phyloP scores from a whole-genome alignment of 2,329 filamentous ascomycete genomes.

The Clarireedia homoeocarpa region DNA sequence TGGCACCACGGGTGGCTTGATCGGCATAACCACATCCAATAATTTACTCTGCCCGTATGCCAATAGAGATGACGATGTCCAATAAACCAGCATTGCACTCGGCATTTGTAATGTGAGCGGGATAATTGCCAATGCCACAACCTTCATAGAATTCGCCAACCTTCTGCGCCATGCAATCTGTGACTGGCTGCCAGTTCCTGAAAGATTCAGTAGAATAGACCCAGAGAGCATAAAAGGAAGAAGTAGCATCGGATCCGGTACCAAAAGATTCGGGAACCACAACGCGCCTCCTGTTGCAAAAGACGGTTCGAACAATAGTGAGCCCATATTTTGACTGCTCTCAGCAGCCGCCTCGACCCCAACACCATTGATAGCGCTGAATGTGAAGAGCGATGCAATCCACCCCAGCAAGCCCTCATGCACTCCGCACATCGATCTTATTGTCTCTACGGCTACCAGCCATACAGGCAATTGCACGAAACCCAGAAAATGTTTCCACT shows the following conservation, averaged over 20 bases:
- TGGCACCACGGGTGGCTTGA: slow-evolving; percentile 26
- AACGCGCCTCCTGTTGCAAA: slow-evolving; percentile 49
- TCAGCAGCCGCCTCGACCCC: neutral
- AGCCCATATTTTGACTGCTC: neutral
- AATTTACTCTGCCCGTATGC: slow-evolving; percentile 34
- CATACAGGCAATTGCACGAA: slow-evolving; percentile 39
- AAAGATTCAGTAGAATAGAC: slow-evolving; percentile 41
- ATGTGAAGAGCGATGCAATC: slow-evolving; percentile 18
- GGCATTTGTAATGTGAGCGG: slow-evolving; percentile 34
- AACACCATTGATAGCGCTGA: neutral
- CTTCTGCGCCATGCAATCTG: slow-evolving; percentile 17
- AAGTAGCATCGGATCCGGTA: slow-evolving; percentile 41
- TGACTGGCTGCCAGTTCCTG: slow-evolving; percentile 10
- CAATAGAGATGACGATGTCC: slow-evolving; percentile 37
- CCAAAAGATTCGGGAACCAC: slow-evolving; percentile 51
- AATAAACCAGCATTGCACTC: slow-evolving; percentile 40
- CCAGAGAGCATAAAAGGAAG: slow-evolving; percentile 42
- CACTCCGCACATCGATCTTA: slow-evolving; percentile 39
- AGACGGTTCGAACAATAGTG: slow-evolving; percentile 18
- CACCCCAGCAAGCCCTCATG: slow-evolving; percentile 34
- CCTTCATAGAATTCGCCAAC: slow-evolving; percentile 27
- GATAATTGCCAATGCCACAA: slow-evolving; percentile 34
- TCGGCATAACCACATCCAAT: slow-evolving; percentile 34
- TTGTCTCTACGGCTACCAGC: slow-evolving; percentile 38
- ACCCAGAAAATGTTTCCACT: slow-evolving; percentile 28